These are phyloP conservation scores for Rhodotorula babjevae DNA, from an alignment of 768 basidiomycete species.

Conservation along the genomic window DNA sequence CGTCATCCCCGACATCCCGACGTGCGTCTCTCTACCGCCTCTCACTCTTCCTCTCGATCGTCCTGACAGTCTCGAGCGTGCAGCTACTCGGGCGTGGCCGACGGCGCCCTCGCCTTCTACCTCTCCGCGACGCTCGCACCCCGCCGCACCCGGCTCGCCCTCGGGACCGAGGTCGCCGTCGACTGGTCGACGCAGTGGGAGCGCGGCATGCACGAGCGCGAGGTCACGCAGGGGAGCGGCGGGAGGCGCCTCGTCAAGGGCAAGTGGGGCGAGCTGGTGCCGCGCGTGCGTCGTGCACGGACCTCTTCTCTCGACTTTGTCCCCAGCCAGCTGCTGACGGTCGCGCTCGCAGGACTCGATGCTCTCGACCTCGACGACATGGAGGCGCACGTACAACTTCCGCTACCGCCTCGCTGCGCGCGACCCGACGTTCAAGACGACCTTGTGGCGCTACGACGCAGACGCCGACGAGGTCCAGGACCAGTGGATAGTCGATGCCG, in stretches of 20 bases:
- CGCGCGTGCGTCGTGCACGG: conserved; percentile 1
- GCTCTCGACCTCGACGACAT: neutral
- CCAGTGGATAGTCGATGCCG: conserved; percentile 9
- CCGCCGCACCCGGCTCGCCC: neutral
- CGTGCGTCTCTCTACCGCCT: neutral
- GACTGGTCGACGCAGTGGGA: conserved; percentile 6
- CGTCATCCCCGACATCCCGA: conserved; percentile 19
- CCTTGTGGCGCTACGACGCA: neutral
- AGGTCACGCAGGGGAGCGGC: neutral
- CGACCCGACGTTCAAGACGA: neutral
- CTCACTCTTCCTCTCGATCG: neutral
- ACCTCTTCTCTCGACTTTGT: neutral
- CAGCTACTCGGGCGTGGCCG: conserved; percentile 14
- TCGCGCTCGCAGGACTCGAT: neutral
- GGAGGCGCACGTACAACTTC: conserved; percentile 11
- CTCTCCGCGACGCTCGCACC: conserved; percentile 1
- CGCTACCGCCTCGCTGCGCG: conserved; percentile 7
- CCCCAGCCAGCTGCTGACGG: neutral
- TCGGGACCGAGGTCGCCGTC: conserved; percentile 21
- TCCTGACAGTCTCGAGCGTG: too few species aligned
- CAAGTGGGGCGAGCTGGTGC: conserved; percentile 7
- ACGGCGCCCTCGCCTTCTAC: conserved; percentile 23
- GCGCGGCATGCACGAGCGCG: neutral
- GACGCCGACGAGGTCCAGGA: neutral
- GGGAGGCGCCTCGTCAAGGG: conserved; percentile 13